Percentiles rank a stretch among this genome's conserved stretches.
These are phyloP conservation scores for Nemania sp. DNA, from an alignment of 2,329 filamentous ascomycete species.

Conservation along the genomic window DNA sequence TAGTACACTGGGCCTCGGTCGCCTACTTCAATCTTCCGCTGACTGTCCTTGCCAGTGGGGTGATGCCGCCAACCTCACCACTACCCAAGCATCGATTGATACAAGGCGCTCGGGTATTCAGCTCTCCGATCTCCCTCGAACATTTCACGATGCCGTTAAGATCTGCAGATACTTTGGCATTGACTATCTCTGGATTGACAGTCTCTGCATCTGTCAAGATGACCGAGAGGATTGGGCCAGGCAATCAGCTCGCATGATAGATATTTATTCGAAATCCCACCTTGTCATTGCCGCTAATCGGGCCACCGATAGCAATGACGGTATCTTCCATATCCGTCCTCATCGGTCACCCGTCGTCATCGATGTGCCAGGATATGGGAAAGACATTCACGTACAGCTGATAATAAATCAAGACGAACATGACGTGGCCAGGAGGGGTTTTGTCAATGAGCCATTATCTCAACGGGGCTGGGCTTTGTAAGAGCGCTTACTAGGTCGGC, in stretches of 20 bases:
- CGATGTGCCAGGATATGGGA: background rate
- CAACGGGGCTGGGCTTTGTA: background rate
- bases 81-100: background rate
- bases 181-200: conserved; percentile 1
- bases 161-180: background rate
- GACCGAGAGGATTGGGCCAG: background rate
- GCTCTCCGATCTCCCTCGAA: background rate
- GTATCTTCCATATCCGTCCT: background rate
- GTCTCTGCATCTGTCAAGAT: background rate
- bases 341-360: background rate
- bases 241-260: background rate
- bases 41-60: background rate
- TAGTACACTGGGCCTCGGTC: background rate
- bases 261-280: background rate
- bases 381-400: background rate
- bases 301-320: background rate
- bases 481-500: background rate
- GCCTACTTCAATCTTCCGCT: background rate
- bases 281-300: background rate
- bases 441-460: background rate
- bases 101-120: background rate
- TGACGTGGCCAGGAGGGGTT: background rate
- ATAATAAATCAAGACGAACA: background rate
- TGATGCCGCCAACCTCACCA: background rate
- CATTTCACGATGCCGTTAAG: background rate